Evolutionary conservation across 2,329 filamentous ascomycete species (phyloP).

Genomic region (Fusarium chlamydosporum): DNA sequence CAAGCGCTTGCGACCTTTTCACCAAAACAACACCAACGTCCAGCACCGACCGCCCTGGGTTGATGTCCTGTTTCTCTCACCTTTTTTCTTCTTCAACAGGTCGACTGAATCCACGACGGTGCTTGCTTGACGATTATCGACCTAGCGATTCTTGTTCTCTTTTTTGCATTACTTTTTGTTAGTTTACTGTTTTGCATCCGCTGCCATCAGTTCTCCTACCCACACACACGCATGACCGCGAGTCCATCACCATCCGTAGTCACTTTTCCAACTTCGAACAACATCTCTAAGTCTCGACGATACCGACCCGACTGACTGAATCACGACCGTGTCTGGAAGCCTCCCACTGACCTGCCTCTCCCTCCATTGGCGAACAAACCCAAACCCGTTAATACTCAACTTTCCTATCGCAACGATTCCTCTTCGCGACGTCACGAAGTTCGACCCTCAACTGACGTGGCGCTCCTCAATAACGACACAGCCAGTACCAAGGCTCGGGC

Average conservation of each 20-base stretch:
- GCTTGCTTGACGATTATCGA: constrained; percentile 28
- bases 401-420: constrained; percentile 13
- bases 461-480: constrained; percentile 11
- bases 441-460: constrained; percentile 32
- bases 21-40: constrained; percentile 50
- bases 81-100: constrained; percentile 22
- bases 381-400: constrained; percentile 31
- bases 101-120: constrained; percentile 10
- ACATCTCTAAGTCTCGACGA: constrained; percentile 24
- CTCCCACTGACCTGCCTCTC: constrained; percentile 21
- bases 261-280: constrained; percentile 4
- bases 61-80: constrained; percentile 33
- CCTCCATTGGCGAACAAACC: constrained; percentile 14
- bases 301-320: constrained; percentile 42
- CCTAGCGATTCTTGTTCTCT: constrained; percentile 29
- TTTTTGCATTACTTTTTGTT: constrained; percentile 10
- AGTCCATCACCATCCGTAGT: constrained; percentile 11
- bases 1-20: constrained; percentile 51
- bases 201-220: constrained; percentile 9
- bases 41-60: constrained; percentile 45
- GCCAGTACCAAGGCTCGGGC: constrained; percentile 2
- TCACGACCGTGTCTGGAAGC: constrained; percentile 29
- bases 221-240: constrained; percentile 14
- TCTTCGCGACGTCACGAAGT: constrained; percentile 24
- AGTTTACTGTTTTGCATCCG: constrained; percentile 4